These are phyloP conservation scores for Nyssa sinensis DNA, from an alignment of 148 eudicot genomes.

Conservation along the genomic window DNA sequence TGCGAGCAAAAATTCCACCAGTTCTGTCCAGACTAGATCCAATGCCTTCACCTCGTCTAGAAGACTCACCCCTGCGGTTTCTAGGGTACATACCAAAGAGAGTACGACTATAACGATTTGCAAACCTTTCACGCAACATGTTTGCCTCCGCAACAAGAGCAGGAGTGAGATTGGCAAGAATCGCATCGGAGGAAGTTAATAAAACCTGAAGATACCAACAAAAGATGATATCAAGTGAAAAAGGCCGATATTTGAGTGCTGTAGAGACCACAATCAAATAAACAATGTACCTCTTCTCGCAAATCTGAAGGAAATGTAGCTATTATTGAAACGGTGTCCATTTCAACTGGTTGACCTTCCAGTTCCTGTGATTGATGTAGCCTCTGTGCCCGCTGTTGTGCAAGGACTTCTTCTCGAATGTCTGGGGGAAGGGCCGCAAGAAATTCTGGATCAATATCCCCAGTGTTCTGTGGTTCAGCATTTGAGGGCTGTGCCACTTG, in stretches of 20 bases:
- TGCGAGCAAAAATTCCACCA: constrained; percentile 69
- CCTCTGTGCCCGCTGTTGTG: constrained; percentile 95
- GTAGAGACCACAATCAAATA: background rate
- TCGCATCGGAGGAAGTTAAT: constrained; percentile 93
- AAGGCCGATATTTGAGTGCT: background rate
- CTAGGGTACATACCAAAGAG: constrained; percentile 94
- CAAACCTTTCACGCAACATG: constrained; percentile 94
- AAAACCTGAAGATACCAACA: constrained; percentile 57
- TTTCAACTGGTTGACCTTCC: constrained; percentile 98
- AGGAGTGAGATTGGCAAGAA: constrained; percentile 96
- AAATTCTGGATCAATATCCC: constrained; percentile 97
- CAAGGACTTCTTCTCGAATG: constrained; percentile 93
- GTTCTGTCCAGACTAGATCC: constrained; percentile 63
- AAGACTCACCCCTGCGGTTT: constrained; percentile 84
- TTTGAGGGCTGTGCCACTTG: constrained; percentile 64
- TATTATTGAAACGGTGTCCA: constrained; percentile 98
- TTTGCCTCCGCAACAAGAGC: constrained; percentile 99
- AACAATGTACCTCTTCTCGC: constrained; percentile 77
- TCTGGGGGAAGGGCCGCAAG: constrained; percentile 98
- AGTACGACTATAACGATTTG: constrained; percentile 81
- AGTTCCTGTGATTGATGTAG: constrained; percentile 83
- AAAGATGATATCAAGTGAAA: background rate
- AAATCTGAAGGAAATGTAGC: constrained; percentile 97
- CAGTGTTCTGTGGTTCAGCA: constrained; percentile 69
- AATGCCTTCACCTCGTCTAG: constrained; percentile 76